These are phyloP conservation scores for Corylus avellana DNA, from an alignment of 306 rosid species.

Conservation along the genomic window DNA sequence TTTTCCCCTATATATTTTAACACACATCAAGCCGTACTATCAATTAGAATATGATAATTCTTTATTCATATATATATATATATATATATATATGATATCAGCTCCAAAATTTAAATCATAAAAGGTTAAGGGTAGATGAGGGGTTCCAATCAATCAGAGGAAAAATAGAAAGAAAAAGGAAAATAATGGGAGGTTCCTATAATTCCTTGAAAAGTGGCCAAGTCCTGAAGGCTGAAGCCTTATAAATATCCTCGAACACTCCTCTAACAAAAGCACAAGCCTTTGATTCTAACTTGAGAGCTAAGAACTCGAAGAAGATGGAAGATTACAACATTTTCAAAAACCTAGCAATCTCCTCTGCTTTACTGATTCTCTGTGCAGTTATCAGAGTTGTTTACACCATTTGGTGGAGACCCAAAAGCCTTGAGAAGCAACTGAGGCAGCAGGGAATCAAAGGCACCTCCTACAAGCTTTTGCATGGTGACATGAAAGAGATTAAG, in stretches of 20 bases:
- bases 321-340: slow-evolving; percentile 27
- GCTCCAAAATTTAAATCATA: no score
- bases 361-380: slow-evolving; percentile 5
- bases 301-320: slow-evolving; percentile 8
- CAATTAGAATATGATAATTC: no score
- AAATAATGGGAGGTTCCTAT: no score
- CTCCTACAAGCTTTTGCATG: slow-evolving; percentile 37
- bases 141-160: no score
- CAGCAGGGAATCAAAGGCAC: slow-evolving; percentile 49
- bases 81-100: no score
- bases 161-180: no score
- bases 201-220: no score
- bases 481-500: slow-evolving; percentile 41
- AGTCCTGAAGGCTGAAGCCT: not conserved
- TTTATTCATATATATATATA: no score
- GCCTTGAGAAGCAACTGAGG: slow-evolving; percentile 29
- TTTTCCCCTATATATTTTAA: no score
- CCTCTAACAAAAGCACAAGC: not conserved
- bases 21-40: no score
- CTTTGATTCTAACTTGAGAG: not conserved
- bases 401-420: slow-evolving; percentile 46
- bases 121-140: no score
- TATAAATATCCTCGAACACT: not conserved
- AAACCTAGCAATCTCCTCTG: slow-evolving; percentile 16
- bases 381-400: slow-evolving; percentile 21